Conservation (phyloP, 2,329 filamentous ascomycete species). For the Cladorrhinum sp. region DNA sequence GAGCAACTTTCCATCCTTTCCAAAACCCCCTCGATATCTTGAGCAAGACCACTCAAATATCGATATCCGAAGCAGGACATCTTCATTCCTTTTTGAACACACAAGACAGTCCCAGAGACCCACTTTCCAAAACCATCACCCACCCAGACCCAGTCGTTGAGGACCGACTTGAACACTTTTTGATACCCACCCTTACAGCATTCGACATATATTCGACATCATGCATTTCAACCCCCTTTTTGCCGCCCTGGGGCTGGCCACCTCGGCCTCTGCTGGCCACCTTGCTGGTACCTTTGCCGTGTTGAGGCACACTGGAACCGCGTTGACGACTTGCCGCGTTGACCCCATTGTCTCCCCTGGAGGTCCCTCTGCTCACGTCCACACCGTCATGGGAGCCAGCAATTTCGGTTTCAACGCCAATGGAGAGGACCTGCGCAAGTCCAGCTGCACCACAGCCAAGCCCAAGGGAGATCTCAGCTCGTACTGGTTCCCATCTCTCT, state of each 20-base stretch:
- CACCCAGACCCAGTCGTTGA: slow-evolving; percentile 7
- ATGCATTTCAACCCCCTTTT: slow-evolving; percentile 28
- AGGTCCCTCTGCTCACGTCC: slow-evolving; percentile 57
- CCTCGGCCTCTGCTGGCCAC: slow-evolving; percentile 42
- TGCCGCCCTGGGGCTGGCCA: slow-evolving; percentile 36
- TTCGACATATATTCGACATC: not conserved
- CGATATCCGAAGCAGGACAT: slow-evolving; percentile 8
- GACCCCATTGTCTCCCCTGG: slow-evolving; percentile 70
- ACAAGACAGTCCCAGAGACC: slow-evolving; percentile 22
- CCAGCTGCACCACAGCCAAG: slow-evolving; percentile 68
- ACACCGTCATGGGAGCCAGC: slow-evolving; percentile 69
- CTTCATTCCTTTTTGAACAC: slow-evolving; percentile 15
- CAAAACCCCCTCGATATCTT: not conserved
- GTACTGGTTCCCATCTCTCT: slow-evolving; percentile 75
- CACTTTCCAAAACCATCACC: not conserved
- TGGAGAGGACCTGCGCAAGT: slow-evolving; percentile 56
- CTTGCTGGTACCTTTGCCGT: slow-evolving; percentile 58
- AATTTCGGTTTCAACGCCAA: slow-evolving; percentile 62
- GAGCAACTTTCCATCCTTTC: not conserved
- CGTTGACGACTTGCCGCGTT: slow-evolving; percentile 57
- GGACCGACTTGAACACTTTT: slow-evolving; percentile 3
- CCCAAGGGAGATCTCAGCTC: slow-evolving; percentile 67
- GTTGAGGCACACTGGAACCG: slow-evolving; percentile 64
- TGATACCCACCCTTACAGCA: slow-evolving; percentile 1
- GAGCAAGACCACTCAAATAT: slow-evolving; percentile 9